Conservation (phyloP, 2,329 filamentous ascomycete species). For the Neopestalotiopsis clavispora region DNA sequence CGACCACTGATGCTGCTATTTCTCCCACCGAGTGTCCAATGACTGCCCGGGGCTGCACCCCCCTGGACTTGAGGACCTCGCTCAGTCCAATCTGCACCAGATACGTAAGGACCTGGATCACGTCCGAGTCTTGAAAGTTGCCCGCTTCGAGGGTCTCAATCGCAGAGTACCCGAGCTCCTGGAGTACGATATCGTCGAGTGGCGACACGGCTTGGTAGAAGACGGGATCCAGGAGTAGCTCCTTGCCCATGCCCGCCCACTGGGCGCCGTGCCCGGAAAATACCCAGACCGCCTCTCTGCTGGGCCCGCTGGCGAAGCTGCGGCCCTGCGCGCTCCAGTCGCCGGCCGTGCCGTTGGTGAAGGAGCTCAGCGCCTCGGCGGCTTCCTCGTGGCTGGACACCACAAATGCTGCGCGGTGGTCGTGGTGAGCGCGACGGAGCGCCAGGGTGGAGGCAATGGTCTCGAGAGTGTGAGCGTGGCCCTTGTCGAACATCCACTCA, state of each 20-base stretch:
- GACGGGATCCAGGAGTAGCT: constrained; percentile 34
- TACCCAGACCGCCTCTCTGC: constrained; percentile 35
- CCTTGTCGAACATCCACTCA: background rate
- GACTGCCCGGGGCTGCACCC: constrained; percentile 38
- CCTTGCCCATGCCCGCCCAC: constrained; percentile 45
- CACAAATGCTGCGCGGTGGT: constrained; percentile 11
- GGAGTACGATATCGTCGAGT: constrained; percentile 31
- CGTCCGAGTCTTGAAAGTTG: constrained; percentile 31
- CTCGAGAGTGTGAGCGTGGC: background rate
- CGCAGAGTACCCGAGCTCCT: constrained; percentile 28
- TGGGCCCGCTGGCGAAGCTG: constrained; percentile 21
- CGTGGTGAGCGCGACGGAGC: constrained; percentile 17
- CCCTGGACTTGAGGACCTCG: constrained; percentile 35
- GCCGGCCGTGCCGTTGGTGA: background rate
- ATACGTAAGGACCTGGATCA: constrained; percentile 39
- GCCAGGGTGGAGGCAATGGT: constrained; percentile 13
- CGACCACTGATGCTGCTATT: constrained; percentile 43
- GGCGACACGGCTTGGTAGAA: constrained; percentile 32
- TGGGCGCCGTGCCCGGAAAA: constrained; percentile 50
- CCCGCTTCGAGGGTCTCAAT: constrained; percentile 23
- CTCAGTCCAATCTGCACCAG: constrained; percentile 40
- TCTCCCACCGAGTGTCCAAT: constrained; percentile 49
- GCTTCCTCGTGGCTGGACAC: constrained; percentile 11
- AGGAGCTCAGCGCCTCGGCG: background rate
- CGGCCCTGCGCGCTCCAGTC: too few relatives aligned